Evolutionary conservation across 768 basidiomycete genomes (phyloP).

Genomic region (Mycena alexandri): DNA sequence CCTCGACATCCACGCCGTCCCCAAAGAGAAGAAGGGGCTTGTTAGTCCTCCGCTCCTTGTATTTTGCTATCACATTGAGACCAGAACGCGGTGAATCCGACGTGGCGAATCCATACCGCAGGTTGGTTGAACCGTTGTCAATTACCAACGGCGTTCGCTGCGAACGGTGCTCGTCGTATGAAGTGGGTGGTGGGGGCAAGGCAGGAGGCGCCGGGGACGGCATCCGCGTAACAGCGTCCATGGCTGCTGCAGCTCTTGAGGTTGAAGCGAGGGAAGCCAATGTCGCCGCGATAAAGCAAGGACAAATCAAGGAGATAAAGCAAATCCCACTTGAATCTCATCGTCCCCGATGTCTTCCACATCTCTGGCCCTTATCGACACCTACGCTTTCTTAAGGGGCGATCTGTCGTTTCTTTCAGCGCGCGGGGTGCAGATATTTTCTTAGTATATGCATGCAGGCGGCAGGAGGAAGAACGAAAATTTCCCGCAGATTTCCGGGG

Average conservation of each 20-base stretch:
- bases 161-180: slow-evolving; percentile 65
- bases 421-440: no score
- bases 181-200: slow-evolving; percentile 50
- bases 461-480: no score
- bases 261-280: no score
- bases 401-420: no score
- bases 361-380: no score
- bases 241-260: neutral
- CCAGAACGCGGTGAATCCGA: slow-evolving; percentile 68
- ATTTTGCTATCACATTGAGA: slow-evolving; percentile 84
- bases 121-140: slow-evolving; percentile 88
- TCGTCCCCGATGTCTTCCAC: no score
- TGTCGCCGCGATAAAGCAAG: no score
- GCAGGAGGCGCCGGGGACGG: slow-evolving; percentile 47
- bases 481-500: no score
- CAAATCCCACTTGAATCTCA: no score
- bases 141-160: slow-evolving; percentile 79
- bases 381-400: no score
- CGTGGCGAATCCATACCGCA: slow-evolving; percentile 88
- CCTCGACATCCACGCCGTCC: slow-evolving; percentile 88
- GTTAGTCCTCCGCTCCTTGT: slow-evolving; percentile 90
- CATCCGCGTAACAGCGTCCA: slow-evolving; percentile 37
- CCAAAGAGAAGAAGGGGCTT: slow-evolving; percentile 90
- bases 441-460: no score
- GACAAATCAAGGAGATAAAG: no score